Base-by-base conservation (phyloP, 495 filamentous ascomycete species). In the Xylaria cubensis region DNA sequence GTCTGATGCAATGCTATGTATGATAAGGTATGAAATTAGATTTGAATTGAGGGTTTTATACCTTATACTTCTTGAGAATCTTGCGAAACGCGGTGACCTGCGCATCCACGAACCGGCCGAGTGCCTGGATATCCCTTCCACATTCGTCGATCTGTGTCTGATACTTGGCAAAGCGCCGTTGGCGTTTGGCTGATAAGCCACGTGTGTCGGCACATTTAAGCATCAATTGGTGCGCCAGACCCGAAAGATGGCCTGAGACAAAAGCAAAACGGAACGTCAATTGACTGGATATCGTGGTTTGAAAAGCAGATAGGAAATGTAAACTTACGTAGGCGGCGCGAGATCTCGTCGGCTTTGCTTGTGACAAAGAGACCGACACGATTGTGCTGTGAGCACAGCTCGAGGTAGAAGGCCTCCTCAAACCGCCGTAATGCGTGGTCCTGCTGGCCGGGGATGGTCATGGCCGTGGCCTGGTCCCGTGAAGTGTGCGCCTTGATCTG, bases 51-150 rank as follows among this genome's bases (percentile, higher is more conserved):
- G 21, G 13, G 44, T 0, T 12, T 8, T 69, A 51, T 76, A 81
- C 82, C 80, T 82, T 82, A 82, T 94, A 93, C 77, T 94, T 94
- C 79, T 94, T 94, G 68, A 93, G 81, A 6, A 94, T 88, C 80
- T 94, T 94, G 71, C 84, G 85, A 74, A 94, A 92, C 3, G 88
- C 92, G 26, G 87, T 84, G 13, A 88, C 81, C 77, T 94, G 92
- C 21, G 89, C 88, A 62, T 83, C 80, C 29, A 88, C 85, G 69
- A 92, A 94, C 62, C 90, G 87, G 39, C 86, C 83, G 15, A 94
- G 79, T 3, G 83, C 84, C 65, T 85, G 83, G 42, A 91, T 87
- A 64, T 93, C 91, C 64, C 91, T 85, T 44, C 88, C 88, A 70
- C 88, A 90, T 74, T 87, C 77, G 51, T 83, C 75, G 10, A 83